Percentiles rank a stretch among this genome's conserved stretches.
Conservation (phyloP, 805 yeast species). For the Kuraishia hungarica region DNA sequence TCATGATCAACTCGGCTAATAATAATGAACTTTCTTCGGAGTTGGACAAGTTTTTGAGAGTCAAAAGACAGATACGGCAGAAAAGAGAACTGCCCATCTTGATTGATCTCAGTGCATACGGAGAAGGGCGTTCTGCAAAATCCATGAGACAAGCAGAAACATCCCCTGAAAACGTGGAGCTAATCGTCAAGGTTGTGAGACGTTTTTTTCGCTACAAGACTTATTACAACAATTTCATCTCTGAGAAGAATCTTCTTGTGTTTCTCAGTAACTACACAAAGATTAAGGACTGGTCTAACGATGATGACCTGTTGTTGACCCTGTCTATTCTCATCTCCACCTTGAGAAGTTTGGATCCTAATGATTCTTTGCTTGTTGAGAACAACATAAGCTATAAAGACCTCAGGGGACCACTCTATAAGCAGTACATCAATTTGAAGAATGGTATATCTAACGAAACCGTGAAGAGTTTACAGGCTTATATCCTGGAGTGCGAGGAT, state of each 20-base stretch:
- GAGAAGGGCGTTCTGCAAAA: constrained; percentile 1
- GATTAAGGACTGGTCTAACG: constrained; percentile 33
- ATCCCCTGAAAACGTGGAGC: constrained; percentile 22
- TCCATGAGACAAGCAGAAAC: constrained; percentile 4
- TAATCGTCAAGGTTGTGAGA: constrained; percentile 27
- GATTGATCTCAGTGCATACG: constrained; percentile 2
- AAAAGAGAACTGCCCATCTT: constrained; percentile 19
- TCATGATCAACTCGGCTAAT: constrained; percentile 29
- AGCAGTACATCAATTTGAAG: constrained; percentile 35
- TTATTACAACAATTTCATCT: constrained; percentile 32
- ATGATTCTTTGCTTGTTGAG: constrained; percentile 15
- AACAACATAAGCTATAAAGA: constrained; percentile 15
- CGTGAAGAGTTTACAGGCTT: constrained; percentile 37
- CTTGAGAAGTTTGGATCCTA: constrained; percentile 23
- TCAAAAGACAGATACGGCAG: constrained; percentile 19
- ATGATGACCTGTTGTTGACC: constrained; percentile 37
- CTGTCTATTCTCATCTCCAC: constrained; percentile 34
- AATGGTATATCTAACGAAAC: constrained; percentile 39
- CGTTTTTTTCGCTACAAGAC: constrained; percentile 31
- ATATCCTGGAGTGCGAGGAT: constrained; percentile 43
- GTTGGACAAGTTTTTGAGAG: constrained; percentile 18
- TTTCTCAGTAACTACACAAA: constrained; percentile 27
- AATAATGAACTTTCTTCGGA: constrained; percentile 10
- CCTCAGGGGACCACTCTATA: constrained; percentile 22
- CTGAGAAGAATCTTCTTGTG: constrained; percentile 21